These are phyloP conservation scores for Clonostachys solani DNA, from an alignment of 2,329 filamentous ascomycete genomes.

Conservation along the genomic window DNA sequence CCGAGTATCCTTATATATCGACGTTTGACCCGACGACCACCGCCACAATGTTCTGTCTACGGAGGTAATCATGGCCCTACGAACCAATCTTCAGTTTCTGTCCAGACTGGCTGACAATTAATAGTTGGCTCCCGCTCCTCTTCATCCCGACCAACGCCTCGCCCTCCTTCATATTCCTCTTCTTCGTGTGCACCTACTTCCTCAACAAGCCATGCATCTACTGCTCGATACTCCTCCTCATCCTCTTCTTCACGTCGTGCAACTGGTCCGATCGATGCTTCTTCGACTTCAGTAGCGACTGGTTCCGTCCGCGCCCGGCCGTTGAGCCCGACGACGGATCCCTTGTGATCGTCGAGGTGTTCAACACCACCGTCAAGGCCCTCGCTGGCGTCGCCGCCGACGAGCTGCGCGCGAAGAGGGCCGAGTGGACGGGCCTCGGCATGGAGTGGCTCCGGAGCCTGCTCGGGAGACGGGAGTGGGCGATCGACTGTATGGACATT, in stretches of 20 bases:
- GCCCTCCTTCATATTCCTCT: conserved; percentile 80
- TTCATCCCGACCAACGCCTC: conserved; percentile 86
- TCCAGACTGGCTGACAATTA: neutral
- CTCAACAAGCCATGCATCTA: conserved; percentile 96
- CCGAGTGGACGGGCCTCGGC: conserved; percentile 72
- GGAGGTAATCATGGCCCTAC: conserved; percentile 38
- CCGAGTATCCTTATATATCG: neutral
- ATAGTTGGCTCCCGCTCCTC: conserved; percentile 79
- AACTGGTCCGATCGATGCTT: conserved; percentile 89
- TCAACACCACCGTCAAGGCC: conserved; percentile 67
- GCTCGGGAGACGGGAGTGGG: conserved; percentile 81
- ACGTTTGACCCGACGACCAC: neutral
- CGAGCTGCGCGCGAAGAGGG: conserved; percentile 46
- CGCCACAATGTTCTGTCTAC: conserved; percentile 54
- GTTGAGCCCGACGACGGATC: conserved; percentile 29
- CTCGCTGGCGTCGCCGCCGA: conserved; percentile 65
- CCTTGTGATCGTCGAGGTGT: conserved; percentile 44
- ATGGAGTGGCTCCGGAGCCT: conserved; percentile 83
- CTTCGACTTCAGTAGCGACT: conserved; percentile 88
- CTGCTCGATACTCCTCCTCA: conserved; percentile 91
- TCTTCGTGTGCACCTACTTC: conserved; percentile 91
- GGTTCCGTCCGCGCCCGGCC: conserved; percentile 75
- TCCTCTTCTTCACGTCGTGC: conserved; percentile 88
- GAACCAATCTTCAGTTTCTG: neutral
- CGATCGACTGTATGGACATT: conserved; percentile 86